Base-by-base conservation (phyloP, 345 rosid genomes). In the Pistacia vera region DNA sequence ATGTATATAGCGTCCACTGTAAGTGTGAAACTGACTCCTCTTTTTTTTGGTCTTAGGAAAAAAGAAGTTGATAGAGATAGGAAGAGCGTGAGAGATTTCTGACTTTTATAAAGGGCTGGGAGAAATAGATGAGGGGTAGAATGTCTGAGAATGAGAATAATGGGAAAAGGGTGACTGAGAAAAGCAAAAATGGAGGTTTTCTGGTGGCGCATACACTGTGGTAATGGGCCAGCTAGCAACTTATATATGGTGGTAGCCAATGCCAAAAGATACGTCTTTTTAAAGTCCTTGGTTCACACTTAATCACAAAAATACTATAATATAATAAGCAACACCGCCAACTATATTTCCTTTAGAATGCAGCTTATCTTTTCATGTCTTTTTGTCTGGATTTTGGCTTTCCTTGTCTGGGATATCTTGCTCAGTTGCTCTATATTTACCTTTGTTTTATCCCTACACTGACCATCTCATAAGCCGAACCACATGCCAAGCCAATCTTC, bases 251-350 rank as follows among this genome's bases (percentile, higher is more conserved):
- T 49, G 61, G 22, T 52, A 14, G 41, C 71, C 20, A 30, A 22
- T 30, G 33, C 33, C 33, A 30, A 30, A 30, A 30, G 54, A 10
- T 1, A 46, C 11, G 12, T 38, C 6, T 41, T 5, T 7, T 30
- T 11, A 30, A 68, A 54, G 48, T 54, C 73, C 20, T 18, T 2
- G 12, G 61, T 69, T 56, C 73, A 56, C 73, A 52, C 35, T 36
- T 55, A 16, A 41, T 0, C 8, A 5, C 46, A 41, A 41, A 41
- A 41, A 6, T 2, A 63, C 10, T 3, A 22, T 28, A 67, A 46
- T 41, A 58, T 5, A 4, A 59, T 22, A 22, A 8, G 6, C 4
- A 60, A 7, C 13, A 17, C n/a, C 25, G 30, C 60, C 48, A 16
- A 52, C 41, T 10, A 13, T 16, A 30, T 30, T 35, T 56, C 22